Evolutionary conservation across 345 rosid species (phyloP).

Genomic region (Ricinus communis): DNA sequence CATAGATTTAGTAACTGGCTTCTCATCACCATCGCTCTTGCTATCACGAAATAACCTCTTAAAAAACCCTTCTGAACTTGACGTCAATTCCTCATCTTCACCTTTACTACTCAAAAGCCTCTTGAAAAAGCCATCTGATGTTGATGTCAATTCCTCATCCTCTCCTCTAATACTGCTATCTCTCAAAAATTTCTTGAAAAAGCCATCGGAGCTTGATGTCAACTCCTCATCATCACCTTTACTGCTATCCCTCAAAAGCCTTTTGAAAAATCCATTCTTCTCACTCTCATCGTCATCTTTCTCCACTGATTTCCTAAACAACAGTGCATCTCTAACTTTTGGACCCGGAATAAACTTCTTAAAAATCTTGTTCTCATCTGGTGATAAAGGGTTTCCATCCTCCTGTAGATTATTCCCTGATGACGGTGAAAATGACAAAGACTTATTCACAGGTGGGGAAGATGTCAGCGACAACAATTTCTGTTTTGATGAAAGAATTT

Average conservation of each 20-base stretch:
- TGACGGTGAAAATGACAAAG: conserved; percentile 67
- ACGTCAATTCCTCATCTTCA: conserved; percentile 63
- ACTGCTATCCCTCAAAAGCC: conserved; percentile 73
- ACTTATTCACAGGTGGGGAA: conserved; percentile 68
- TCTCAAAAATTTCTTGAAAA: conserved; percentile 55
- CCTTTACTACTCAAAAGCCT: conserved; percentile 52
- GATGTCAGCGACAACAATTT: conserved; percentile 77
- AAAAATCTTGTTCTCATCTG: conserved; percentile 82
- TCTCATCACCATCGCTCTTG: conserved; percentile 55
- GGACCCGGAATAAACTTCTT: conserved; percentile 92
- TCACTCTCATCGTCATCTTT: conserved; percentile 89
- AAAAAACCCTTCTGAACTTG: conserved; percentile 77
- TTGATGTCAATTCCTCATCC: conserved; percentile 43
- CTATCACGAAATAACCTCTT: conserved; percentile 68
- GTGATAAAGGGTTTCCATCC: conserved; percentile 61
- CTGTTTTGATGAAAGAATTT: conserved; percentile 82
- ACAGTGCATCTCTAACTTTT: conserved; percentile 87
- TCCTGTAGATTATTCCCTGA: conserved; percentile 57
- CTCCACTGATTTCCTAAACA: conserved; percentile 91
- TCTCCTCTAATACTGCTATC: conserved; percentile 36
- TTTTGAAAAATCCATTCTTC: conserved; percentile 94
- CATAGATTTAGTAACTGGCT: conserved; percentile 45
- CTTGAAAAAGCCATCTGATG: conserved; percentile 27
- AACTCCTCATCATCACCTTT: conserved; percentile 63
- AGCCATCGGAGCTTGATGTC: conserved; percentile 25